phyloP scores from a whole-genome alignment of 108 stramenopile species.

The Cylindrotheca closterium region DNA sequence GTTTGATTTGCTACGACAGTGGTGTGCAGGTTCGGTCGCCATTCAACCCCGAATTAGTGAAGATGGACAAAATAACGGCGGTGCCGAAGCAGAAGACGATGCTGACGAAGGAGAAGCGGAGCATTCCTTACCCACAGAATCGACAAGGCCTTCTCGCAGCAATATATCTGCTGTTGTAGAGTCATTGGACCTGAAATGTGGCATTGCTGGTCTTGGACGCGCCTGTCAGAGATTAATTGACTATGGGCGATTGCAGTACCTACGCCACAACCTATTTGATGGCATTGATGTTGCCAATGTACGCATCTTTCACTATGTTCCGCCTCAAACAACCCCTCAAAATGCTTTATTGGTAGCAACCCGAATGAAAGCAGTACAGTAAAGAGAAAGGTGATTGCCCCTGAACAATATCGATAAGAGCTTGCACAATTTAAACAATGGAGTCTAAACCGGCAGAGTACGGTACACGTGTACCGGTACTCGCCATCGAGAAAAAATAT shows the following conservation, averaged over 20 bases:
- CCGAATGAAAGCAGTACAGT: no score
- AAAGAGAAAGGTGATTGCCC: no score
- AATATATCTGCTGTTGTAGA: conserved; percentile 38
- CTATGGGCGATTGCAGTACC: conserved; percentile 66
- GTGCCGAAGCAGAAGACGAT: not conserved
- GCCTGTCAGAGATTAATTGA: conserved; percentile 86
- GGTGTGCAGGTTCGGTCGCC: conserved; percentile 64
- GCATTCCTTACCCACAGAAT: not conserved
- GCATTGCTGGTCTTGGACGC: conserved; percentile 69
- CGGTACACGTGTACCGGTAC: no score
- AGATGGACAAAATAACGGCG: not conserved
- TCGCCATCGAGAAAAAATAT: no score
- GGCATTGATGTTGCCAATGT: conserved; percentile 1
- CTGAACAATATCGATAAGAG: no score
- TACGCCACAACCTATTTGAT: conserved; percentile 44
- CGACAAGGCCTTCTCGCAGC: not conserved
- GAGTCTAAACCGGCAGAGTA: no score
- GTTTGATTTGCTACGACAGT: conserved; percentile 70
- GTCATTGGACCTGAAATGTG: conserved; percentile 56
- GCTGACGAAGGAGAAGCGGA: conserved; percentile 3
- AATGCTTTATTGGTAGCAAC: conserved; percentile 46
- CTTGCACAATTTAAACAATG: no score
- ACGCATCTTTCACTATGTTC: conserved; percentile 62
- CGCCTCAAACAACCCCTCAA: conserved; percentile 65
- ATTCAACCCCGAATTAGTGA: conserved; percentile 11